Evolutionary conservation across 306 rosid species (phyloP).

Genomic region (Hippophae tibetana): DNA sequence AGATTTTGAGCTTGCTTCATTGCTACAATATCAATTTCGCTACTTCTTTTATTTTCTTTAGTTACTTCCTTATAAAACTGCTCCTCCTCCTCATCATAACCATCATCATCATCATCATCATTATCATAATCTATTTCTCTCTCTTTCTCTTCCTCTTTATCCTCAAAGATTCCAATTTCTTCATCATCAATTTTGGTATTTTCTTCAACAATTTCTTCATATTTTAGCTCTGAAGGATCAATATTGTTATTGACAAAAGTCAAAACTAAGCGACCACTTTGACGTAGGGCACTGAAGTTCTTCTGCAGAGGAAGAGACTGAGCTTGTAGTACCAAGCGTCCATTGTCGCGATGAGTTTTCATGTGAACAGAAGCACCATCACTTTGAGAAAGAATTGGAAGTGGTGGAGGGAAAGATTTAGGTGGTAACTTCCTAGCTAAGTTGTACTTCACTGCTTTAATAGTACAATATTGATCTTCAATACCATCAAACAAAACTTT

Average conservation of each 20-base stretch:
- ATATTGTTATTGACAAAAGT: constrained; percentile 24
- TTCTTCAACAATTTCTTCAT: constrained; percentile 4
- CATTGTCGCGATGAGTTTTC: constrained; percentile 57
- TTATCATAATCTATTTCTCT: constrained; percentile 4
- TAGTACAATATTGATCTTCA: constrained; percentile 12
- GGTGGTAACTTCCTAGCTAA: constrained; percentile 21
- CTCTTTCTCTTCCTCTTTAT: constrained; percentile 5
- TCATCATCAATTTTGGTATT: not conserved
- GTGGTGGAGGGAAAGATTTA: constrained; percentile 63
- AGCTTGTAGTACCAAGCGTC: constrained; percentile 67
- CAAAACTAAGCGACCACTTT: constrained; percentile 72
- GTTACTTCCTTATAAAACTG: not conserved
- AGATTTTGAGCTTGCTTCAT: constrained; percentile 23
- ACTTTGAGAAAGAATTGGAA: constrained; percentile 40
- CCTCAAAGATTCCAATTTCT: constrained; percentile 5
- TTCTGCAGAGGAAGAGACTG: constrained; percentile 47
- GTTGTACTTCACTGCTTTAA: constrained; percentile 16
- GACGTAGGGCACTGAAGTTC: constrained; percentile 54
- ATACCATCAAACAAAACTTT: constrained; percentile 1
- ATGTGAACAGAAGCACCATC: constrained; percentile 45
- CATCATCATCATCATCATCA: constrained; percentile 11
- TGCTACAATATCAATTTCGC: constrained; percentile 16
- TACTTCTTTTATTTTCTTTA: constrained; percentile 7
- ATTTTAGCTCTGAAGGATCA: constrained; percentile 9
- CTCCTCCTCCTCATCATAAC: constrained; percentile 9